These are phyloP conservation scores for Penicillium cinerascens DNA, from an alignment of 495 filamentous ascomycete species.

Conservation along the genomic window DNA sequence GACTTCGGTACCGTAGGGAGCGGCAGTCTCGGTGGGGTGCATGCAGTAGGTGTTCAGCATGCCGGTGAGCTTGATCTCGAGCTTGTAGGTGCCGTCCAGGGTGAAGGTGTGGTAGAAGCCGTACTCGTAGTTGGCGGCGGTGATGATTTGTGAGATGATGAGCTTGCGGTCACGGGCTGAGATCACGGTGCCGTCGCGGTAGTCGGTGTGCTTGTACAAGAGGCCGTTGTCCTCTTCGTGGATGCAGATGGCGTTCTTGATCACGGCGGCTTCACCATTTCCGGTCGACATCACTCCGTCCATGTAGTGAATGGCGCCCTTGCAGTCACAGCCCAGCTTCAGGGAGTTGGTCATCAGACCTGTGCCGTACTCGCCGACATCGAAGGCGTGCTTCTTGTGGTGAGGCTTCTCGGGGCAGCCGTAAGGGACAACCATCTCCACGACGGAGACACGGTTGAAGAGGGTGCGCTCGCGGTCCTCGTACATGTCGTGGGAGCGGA, in stretches of 20 bases:
- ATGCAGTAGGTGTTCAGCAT: constrained; percentile 70
- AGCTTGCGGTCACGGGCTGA: constrained; percentile 87
- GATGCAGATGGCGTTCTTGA: constrained; percentile 96
- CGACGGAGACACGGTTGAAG: constrained; percentile 89
- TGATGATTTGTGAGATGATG: constrained; percentile 90
- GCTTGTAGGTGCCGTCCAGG: constrained; percentile 88
- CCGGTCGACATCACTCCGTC: constrained; percentile 79
- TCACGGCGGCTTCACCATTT: constrained; percentile 70
- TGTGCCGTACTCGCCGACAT: constrained; percentile 89
- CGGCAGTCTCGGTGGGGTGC: constrained; percentile 42
- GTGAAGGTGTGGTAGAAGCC: constrained; percentile 93
- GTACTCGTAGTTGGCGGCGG: constrained; percentile 97
- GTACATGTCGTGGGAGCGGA: constrained; percentile 85
- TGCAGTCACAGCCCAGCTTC: constrained; percentile 88
- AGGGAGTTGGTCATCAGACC: constrained; percentile 96
- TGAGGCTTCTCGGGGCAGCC: constrained; percentile 91
- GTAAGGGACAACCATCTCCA: constrained; percentile 97
- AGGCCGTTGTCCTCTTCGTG: constrained; percentile 95
- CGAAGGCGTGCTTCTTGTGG: constrained; percentile 92
- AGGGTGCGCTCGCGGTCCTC: constrained; percentile 73
- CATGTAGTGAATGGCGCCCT: constrained; percentile 91
- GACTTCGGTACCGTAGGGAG: constrained; percentile 48
- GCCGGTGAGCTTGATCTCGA: constrained; percentile 92
- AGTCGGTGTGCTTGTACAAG: constrained; percentile 94
- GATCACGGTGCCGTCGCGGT: constrained; percentile 82